These are phyloP conservation scores for Fagopyrum tataricum DNA, from an alignment of 148 eudicot genomes.

Conservation along the genomic window DNA sequence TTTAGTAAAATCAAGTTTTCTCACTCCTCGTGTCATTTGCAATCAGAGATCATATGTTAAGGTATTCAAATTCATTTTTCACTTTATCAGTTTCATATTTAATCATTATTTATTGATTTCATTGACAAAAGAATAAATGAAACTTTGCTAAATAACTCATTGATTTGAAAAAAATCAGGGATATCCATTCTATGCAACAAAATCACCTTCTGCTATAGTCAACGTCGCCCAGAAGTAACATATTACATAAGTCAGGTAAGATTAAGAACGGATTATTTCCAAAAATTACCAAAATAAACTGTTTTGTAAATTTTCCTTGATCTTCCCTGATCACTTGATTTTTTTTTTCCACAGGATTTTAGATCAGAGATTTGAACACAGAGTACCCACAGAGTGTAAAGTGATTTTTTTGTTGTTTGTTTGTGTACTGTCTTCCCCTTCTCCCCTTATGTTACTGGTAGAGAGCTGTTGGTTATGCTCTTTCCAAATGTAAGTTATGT, in stretches of 20 bases:
- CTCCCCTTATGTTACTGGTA: background rate
- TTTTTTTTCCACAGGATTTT: constrained; percentile 1
- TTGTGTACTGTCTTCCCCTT: background rate
- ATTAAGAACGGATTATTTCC: background rate
- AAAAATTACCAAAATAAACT: background rate
- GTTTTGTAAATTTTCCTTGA: background rate
- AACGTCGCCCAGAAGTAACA: background rate
- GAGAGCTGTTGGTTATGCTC: background rate
- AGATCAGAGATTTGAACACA: background rate
- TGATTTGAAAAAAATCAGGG: background rate
- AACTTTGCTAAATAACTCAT: too few species aligned
- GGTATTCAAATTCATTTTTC: background rate
- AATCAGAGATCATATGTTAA: background rate
- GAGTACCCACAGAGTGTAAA: background rate
- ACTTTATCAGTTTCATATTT: background rate
- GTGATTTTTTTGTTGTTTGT: background rate
- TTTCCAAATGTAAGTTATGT: constrained; percentile 7
- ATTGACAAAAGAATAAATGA: background rate
- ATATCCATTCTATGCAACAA: background rate
- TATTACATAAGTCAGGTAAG: background rate
- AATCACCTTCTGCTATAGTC: background rate
- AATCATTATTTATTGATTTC: too few species aligned
- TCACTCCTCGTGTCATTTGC: background rate
- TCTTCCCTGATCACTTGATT: background rate
- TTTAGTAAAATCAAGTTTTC: background rate